Evolutionary conservation across 2,329 filamentous ascomycete genomes (phyloP).

Genomic region (Colletotrichum aenigma): DNA sequence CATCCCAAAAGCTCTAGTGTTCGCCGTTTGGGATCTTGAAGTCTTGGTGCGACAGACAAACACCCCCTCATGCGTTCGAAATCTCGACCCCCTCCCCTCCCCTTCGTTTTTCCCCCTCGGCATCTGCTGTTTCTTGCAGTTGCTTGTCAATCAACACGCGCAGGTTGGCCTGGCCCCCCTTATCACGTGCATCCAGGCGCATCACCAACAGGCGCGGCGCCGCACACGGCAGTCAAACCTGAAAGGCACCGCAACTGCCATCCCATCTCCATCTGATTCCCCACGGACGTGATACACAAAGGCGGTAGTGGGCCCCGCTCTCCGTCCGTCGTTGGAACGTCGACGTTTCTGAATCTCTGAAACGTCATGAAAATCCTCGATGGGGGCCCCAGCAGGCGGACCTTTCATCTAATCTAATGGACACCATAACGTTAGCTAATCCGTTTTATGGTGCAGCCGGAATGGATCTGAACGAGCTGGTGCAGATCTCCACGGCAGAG

Average conservation of each 20-base stretch:
- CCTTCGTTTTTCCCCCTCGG: neutral
- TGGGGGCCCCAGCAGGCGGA: neutral
- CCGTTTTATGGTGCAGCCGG: slow-evolving; percentile 17
- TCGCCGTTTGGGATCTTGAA: neutral
- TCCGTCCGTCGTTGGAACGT: neutral
- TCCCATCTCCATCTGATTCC: slow-evolving; percentile 8
- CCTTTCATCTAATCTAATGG: neutral
- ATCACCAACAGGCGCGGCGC: neutral
- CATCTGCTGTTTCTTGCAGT: neutral
- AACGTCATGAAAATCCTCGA: neutral
- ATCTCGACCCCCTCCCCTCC: neutral
- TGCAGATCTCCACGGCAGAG: slow-evolving; percentile 25
- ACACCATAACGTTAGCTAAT: neutral
- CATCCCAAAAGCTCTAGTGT: neutral
- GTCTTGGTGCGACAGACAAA: neutral
- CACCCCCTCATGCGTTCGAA: neutral
- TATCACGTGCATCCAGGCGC: neutral
- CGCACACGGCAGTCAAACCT: neutral
- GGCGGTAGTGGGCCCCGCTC: neutral
- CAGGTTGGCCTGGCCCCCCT: neutral
- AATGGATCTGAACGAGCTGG: slow-evolving; percentile 25
- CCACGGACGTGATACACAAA: slow-evolving; percentile 14
- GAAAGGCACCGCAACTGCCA: neutral
- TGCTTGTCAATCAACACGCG: neutral
- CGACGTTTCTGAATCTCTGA: slow-evolving; percentile 8